These are phyloP conservation scores for Rhazya stricta DNA, from an alignment of 257 asterid species.

Conservation along the genomic window DNA sequence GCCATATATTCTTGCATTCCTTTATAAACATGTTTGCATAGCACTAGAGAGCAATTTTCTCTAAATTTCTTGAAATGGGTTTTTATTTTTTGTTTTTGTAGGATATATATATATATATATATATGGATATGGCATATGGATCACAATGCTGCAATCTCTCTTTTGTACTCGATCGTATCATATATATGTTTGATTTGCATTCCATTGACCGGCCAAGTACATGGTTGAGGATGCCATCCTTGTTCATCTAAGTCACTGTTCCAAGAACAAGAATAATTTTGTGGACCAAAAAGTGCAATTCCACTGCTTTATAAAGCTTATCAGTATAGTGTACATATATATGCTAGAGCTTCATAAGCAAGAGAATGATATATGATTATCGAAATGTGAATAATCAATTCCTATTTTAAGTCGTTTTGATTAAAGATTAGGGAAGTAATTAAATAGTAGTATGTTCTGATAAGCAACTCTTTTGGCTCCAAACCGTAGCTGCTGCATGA, in stretches of 20 bases:
- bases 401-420: no score
- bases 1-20: not conserved
- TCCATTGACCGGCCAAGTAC: not conserved
- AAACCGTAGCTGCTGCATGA: no score
- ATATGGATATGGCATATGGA: no score
- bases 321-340: not conserved
- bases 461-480: no score
- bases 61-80: not conserved
- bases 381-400: no score
- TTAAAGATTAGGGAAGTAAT: no score
- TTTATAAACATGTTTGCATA: not conserved
- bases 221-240: not conserved
- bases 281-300: slow-evolving; percentile 1
- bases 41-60: not conserved
- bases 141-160: not conserved
- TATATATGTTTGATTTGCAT: not conserved
- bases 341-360: not conserved
- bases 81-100: not conserved
- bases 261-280: not conserved
- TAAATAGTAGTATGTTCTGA: no score
- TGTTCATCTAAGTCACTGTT: not conserved
- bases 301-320: not conserved
- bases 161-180: not conserved
- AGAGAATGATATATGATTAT: no score
- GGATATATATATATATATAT: not conserved